These are phyloP conservation scores for Pleoardoris graminearum DNA, from an alignment of 2,329 filamentous ascomycete genomes.

Conservation along the genomic window DNA sequence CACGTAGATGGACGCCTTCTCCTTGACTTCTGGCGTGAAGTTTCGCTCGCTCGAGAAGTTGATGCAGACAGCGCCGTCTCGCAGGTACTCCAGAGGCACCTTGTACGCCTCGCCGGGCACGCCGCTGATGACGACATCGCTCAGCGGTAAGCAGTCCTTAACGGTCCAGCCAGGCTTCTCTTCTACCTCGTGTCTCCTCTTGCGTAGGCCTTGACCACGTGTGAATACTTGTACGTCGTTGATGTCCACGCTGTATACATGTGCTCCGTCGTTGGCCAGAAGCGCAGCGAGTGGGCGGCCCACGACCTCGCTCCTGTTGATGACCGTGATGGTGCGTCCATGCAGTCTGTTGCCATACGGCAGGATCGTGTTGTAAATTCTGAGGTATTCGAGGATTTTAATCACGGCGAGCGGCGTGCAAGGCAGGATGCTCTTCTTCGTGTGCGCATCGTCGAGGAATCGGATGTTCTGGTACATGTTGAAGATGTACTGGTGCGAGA, in stretches of 20 bases:
- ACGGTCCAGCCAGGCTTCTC: constrained; percentile 80
- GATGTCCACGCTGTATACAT: constrained; percentile 92
- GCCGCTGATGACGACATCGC: constrained; percentile 92
- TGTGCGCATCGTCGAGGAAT: constrained; percentile 80
- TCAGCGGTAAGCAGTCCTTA: constrained; percentile 80
- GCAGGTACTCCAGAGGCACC: constrained; percentile 78
- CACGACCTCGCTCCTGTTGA: constrained; percentile 95
- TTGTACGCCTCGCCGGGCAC: constrained; percentile 89
- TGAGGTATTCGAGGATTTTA: constrained; percentile 94
- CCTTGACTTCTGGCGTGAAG: constrained; percentile 86
- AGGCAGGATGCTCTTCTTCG: constrained; percentile 87
- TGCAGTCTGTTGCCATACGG: constrained; percentile 91
- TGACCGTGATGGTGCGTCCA: constrained; percentile 91
- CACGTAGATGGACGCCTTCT: constrained; percentile 95
- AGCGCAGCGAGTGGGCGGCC: constrained; percentile 89
- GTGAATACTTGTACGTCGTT: constrained; percentile 92
- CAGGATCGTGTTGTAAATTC: constrained; percentile 95
- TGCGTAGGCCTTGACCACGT: constrained; percentile 82
- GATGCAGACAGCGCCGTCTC: constrained; percentile 94
- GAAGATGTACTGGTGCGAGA: constrained; percentile 91
- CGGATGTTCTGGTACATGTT: constrained; percentile 99
- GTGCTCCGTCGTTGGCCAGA: constrained; percentile 92
- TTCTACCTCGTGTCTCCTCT: constrained; percentile 81
- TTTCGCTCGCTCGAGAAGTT: constrained; percentile 98
- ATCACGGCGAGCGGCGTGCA: constrained; percentile 95